A percentile compares a stretch with the other conserved stretches of the same genome.
phyloP scores from a whole-genome alignment of 306 rosid genomes.

The Quercus suber region DNA sequence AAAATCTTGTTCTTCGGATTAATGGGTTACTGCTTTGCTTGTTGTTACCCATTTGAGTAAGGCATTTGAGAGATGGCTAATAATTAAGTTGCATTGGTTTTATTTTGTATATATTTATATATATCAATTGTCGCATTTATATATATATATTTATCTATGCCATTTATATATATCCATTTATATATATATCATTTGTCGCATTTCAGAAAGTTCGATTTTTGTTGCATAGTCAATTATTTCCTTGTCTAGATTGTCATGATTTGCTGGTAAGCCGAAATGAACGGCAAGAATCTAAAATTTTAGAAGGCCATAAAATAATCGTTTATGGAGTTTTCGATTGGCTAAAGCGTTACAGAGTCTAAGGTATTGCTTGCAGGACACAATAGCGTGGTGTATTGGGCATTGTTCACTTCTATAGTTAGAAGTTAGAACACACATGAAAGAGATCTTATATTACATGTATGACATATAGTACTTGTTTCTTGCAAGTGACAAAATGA shows the following conservation, averaged over 20 bases:
- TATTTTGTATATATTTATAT: background rate
- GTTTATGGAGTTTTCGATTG: background rate
- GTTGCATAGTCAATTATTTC: background rate
- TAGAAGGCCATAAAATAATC: background rate
- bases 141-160: too few relatives aligned
- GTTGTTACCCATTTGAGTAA: background rate
- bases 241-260: background rate
- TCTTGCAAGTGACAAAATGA: too few relatives aligned
- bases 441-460: too few relatives aligned
- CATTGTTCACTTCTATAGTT: slow-evolving; percentile 4
- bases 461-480: too few relatives aligned
- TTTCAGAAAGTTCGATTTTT: background rate
- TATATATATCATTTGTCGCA: background rate
- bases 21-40: too few relatives aligned
- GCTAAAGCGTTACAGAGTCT: slow-evolving; percentile 14
- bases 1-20: too few relatives aligned
- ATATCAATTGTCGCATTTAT: background rate
- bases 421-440: background rate
- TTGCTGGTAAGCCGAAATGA: background rate
- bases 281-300: background rate
- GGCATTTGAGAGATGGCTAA: background rate
- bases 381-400: slow-evolving; percentile 33
- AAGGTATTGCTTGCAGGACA: slow-evolving; percentile 40
- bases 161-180: background rate
- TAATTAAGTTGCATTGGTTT: background rate